Base-by-base conservation (phyloP, 345 rosid species). In the Aurinia saxatilis region DNA sequence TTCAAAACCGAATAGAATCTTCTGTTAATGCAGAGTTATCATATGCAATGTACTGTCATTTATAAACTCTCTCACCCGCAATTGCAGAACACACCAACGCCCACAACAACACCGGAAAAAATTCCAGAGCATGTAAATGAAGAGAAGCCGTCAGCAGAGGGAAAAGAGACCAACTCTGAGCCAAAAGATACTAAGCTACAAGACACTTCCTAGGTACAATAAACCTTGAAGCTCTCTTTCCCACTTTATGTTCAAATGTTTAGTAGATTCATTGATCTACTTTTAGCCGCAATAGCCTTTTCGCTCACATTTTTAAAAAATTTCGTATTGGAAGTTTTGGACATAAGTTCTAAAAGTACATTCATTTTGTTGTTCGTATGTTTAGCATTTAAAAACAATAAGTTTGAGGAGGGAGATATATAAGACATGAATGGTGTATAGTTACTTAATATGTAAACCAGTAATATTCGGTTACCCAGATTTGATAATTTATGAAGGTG, bases 111-210 rank as follows among this genome's bases (percentile, higher is more conserved):
- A 61, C 67, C 66, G 8, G 60, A 29, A 21, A 53, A 53, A 39
- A 45, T 68, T 46, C 48, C 78, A 77, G 86, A 95, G 79, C 78
- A 48, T 56, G 61, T 70, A 8, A 67, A 31, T 25, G 80, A 81
- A 18, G 86, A 44, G 70, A 91, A 86, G 74, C 52, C 84, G 30
- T 52, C 82, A 6, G 36, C 62, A 2, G 85, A 78, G 71, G 77
- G 19, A 35, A 78, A 71, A 59, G 75, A 39, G 58, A 72, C 74
- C 1, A 59, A 74, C 39, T 30, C 69, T 35, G 72, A 73, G 63
- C 40, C 58, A 38, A 55, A 66, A 48, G 70, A 63, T 8, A 17
- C 21, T 15, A 56, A 70, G 39, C 47, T 56, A 17, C 18, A 68
- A 44, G 48, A 52, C 62, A 33, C 42, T 56, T 56, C 64, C 31